Base-by-base conservation (phyloP, 345 rosid genomes). In the Tarenaya hassleriana region DNA sequence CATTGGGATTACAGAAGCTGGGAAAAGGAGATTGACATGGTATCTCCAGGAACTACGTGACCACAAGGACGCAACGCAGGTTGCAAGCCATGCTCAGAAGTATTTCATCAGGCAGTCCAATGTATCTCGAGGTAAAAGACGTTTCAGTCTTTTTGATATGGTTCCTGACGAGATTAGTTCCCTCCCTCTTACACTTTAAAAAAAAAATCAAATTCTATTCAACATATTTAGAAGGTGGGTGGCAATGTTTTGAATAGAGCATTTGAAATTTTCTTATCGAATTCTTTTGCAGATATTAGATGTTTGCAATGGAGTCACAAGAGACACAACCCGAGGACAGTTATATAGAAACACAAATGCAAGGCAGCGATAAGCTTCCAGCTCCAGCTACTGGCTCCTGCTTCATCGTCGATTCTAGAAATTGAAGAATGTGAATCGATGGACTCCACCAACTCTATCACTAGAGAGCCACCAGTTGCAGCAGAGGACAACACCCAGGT, bases 401-500 rank as follows among this genome's bases (percentile, higher is more conserved):
- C 82, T 63, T 67, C 78, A 15, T 58, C 71, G 3, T 54, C 71
- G 1, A 66, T 66, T 47, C 60, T 85, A 69, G 95, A 85, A 21
- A 60, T 60, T 12, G 94, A 83, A 68, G 96, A 83, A 77, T 82
- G 85, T 41, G 95, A 88, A 66, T 88, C 98, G 16, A 92, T 92
- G 98, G 94, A 92, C 63, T 88, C 98, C 16, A 75, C 86, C 62
- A 81, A 81, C 78, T 83, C 96, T 8, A 83, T 81, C 10, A 78
- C 71, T 0, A 83, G 78, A 46, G 95, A 88, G 32, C 60, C 79
- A 24, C 55, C 58, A 3, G 41, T 51, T 24, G 11, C 77, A 1
- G 70, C 60, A 45, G 60, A 65, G 70, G 40, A n/a, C 70, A 77
- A 67, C 52, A 67, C 63, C 1, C 91, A 86, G 17, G 60, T 43